Evolutionary conservation across 139 green algal genomes (phyloP), one percentile per base, ranked within the genome.

Genomic region (Chlorella sorokiniana): DNA sequence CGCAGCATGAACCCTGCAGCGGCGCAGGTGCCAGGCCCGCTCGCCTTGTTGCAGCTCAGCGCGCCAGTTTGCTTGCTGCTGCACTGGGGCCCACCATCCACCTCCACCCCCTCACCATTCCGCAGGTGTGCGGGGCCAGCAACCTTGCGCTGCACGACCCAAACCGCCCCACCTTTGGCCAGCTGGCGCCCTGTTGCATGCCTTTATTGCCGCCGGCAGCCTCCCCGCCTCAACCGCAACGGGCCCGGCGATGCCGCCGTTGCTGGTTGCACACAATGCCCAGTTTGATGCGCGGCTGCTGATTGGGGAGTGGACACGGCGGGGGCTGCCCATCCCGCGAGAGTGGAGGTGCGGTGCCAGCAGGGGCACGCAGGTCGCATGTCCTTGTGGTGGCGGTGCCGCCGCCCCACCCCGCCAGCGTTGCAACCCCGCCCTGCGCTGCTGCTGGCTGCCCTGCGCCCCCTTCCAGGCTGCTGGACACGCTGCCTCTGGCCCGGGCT

Each of bases 401-500:
- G 16, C 64, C 31, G 31, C 22, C 18, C 35, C 6, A 10, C 11
- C 10, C 64, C 16, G 31, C 42, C 63, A 1, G 25, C 35, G 2
- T 71, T 48, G 5, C 64, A 20, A 29, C 27, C 10, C 40, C 9
- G 25, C 67, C 3, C 37, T 16, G 67, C 25, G 31, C 23, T 41
- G 11, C 68, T 45, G 22, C 41, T 41, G 42, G 65, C 37, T 69
- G 27, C 38, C 64, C 64, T 31, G 35, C 42, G 6, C 69, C 29
- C 70, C 44, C 25, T 62, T 48, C 18, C 75, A 81, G 75, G 61
- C 31, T 71, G 75, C 59, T 81, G 41, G 75, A 81, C 59, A 81
- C 75, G 16, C 61, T 81, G 59, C 75, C 75, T 0, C 61, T 71
- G 61, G 75, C 75, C 20, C 44, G 41, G 18, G 31, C n/a, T 41